Base-by-base conservation (phyloP, 1,284 basidiomycete species). In the Cutaneotrichosporon spelunceum region DNA sequence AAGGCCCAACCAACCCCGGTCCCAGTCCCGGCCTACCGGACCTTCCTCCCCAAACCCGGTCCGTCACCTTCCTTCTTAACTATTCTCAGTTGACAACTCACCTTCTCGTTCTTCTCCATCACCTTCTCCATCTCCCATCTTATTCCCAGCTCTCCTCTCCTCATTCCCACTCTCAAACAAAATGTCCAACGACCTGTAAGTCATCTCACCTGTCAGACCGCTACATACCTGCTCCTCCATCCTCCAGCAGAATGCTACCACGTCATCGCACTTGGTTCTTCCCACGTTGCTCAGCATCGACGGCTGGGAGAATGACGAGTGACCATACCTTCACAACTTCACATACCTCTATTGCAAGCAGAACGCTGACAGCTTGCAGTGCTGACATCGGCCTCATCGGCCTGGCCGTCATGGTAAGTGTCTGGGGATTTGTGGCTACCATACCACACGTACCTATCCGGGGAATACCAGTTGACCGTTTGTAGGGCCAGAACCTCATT, bases 401-500 rank as follows among this genome's bases (percentile, higher is more conserved):
- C 82, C 84, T 95, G 76, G 93, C 93, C 84, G 93, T 96, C 83
- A 96, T 96, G 93, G 92, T 76, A 56, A 26, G 71, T 70, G 19
- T 11, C 29, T 33, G 27, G 24, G 44, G 36, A 14, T 3, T 42
- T 4, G 27, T 54, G 56, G 58, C 39, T 42, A 26, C 45, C 45
- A 14, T 11, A 24, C 23, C 16, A 5, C 45, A 13, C 4, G 19
- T 21, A 2, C n/a, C 16, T 13, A 24, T 13, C 14, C 26, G 10
- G 11, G 53, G 42, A 11, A 39, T 30, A 39, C 21, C 10, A 42
- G 24, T 65, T 54, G 61, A 53, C 47, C 19, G 44, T 29, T 33
- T 23, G 7, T 71, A 93, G 91, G 91, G 92, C 75, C 92, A 95
- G 87, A 96, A 96, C 82, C 81, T 95, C 74, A 94, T 96, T 79